Evolutionary conservation across 176 grass and related monocot genomes (phyloP).

Genomic region (Carex cristatella): DNA sequence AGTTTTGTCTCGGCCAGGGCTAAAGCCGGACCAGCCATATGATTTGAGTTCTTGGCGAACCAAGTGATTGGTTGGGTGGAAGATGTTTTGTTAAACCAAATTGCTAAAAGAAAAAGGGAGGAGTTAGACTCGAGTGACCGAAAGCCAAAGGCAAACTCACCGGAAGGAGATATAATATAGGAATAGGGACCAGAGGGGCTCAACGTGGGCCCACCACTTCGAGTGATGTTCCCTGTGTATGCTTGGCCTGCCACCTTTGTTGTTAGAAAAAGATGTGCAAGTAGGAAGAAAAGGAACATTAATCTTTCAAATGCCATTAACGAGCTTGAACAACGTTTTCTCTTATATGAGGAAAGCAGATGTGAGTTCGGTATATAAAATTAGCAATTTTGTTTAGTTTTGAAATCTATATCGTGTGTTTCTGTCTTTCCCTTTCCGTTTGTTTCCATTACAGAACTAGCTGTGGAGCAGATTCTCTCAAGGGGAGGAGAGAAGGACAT

Average conservation of each 20-base stretch:
- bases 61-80: slow-evolving; percentile 24
- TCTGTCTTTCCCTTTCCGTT: too few relatives aligned
- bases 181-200: neutral
- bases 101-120: slow-evolving; percentile 32
- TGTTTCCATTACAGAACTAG: too few relatives aligned
- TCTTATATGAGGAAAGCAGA: too few relatives aligned
- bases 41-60: slow-evolving; percentile 15
- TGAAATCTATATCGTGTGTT: too few relatives aligned
- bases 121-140: neutral
- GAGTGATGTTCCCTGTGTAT: neutral
- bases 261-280: neutral
- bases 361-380: too few relatives aligned
- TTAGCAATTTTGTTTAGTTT: too few relatives aligned
- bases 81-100: slow-evolving; percentile 27
- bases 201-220: neutral
- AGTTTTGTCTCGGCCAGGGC: neutral
- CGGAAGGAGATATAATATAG: slow-evolving; percentile 21
- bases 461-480: too few relatives aligned
- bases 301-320: neutral
- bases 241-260: neutral
- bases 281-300: neutral
- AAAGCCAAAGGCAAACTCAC: slow-evolving; percentile 44
- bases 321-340: neutral
- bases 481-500: too few relatives aligned
- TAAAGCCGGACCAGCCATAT: neutral